A percentile compares a stretch with the other conserved stretches of the same genome.
Conservation (phyloP, 306 rosid genomes). For the Quercus bicolor region DNA sequence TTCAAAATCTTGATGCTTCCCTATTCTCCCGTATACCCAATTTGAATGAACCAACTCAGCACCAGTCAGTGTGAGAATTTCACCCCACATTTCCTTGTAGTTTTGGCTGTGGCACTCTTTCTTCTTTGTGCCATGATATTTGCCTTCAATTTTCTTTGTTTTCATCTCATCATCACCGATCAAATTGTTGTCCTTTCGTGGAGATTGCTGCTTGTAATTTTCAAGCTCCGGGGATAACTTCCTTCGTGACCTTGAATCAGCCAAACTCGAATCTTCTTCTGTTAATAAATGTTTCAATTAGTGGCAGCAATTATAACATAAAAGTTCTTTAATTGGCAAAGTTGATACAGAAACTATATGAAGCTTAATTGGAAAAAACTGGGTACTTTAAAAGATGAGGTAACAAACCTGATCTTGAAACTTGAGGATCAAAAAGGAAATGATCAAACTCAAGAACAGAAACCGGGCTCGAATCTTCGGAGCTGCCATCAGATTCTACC, state of each 20-base stretch:
- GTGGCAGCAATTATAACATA: not conserved
- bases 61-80: constrained; percentile 48
- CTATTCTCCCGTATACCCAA: constrained; percentile 22
- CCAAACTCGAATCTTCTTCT: constrained; percentile 32
- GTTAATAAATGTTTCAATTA: not conserved
- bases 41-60: constrained; percentile 44
- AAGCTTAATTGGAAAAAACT: too few relatives aligned
- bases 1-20: constrained; percentile 34
- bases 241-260: constrained; percentile 42
- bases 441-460: constrained; percentile 65
- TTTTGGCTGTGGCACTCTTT: constrained; percentile 24
- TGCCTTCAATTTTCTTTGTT: constrained; percentile 22
- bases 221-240: constrained; percentile 56
- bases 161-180: constrained; percentile 41
- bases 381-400: not conserved
- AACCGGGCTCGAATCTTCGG: constrained; percentile 81
- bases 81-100: constrained; percentile 36
- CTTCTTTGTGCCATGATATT: constrained; percentile 24
- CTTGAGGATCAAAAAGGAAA: constrained; percentile 34
- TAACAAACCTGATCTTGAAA: constrained; percentile 53
- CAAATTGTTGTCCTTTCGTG: constrained; percentile 36
- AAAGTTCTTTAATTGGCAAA: not conserved
- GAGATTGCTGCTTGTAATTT: constrained; percentile 22
- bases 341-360: too few relatives aligned
- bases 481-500: constrained; percentile 39